These are phyloP conservation scores for Nakaseomyces bracarensis DNA, from an alignment of 1,139 yeast genomes.

Conservation along the genomic window DNA sequence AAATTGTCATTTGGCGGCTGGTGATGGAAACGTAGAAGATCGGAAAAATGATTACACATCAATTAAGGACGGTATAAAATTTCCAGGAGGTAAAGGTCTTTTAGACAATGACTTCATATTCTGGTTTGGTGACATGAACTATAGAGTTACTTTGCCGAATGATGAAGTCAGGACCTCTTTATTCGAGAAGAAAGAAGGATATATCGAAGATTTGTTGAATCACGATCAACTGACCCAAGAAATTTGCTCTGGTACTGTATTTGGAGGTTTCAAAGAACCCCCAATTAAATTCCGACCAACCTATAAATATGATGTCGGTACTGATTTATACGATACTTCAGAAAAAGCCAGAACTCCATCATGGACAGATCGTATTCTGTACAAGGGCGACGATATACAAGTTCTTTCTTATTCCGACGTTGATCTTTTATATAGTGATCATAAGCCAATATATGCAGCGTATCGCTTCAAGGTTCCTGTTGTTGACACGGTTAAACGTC, in stretches of 20 bases:
- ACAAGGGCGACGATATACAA: slow-evolving; percentile 43
- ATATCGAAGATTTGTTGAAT: slow-evolving; percentile 46
- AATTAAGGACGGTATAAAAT: slow-evolving; percentile 40
- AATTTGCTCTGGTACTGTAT: slow-evolving; percentile 60
- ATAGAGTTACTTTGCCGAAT: slow-evolving; percentile 62
- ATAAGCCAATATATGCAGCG: slow-evolving; percentile 81
- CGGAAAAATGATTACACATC: slow-evolving; percentile 75
- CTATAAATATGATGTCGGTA: slow-evolving; percentile 83
- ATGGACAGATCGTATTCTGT: slow-evolving; percentile 89
- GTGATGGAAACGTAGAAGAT: slow-evolving; percentile 66
- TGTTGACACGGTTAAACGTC: slow-evolving; percentile 50
- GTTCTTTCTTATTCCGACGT: slow-evolving; percentile 56
- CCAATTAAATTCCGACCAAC: slow-evolving; percentile 79
- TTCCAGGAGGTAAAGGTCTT: slow-evolving; percentile 44
- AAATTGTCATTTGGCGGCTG: slow-evolving; percentile 90
- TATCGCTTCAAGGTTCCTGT: slow-evolving; percentile 57
- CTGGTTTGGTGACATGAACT: slow-evolving; percentile 92
- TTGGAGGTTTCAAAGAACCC: slow-evolving; percentile 69
- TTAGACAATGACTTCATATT: slow-evolving; percentile 78
- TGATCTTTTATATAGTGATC: slow-evolving; percentile 68
- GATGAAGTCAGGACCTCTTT: slow-evolving; percentile 49
- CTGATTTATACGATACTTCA: slow-evolving; percentile 67
- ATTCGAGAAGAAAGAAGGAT: slow-evolving; percentile 39
- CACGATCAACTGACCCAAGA: slow-evolving; percentile 73
- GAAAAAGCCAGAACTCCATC: slow-evolving; percentile 93